Conservation (phyloP, 352 stramenopile species). For the Pythium dissotocum region DNA sequence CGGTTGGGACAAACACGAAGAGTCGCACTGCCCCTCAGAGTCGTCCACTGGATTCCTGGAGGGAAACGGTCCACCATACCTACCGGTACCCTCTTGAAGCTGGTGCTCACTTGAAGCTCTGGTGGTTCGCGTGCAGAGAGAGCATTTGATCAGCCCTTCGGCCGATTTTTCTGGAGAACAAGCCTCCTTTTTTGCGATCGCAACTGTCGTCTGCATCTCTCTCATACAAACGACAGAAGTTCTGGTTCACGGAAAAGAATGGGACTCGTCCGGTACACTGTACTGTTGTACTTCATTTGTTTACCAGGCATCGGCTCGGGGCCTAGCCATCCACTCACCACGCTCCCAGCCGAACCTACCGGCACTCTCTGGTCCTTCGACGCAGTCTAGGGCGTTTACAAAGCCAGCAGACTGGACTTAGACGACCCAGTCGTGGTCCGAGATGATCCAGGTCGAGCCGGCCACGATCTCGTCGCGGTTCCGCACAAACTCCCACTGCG, state of each 20-base stretch:
- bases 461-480: slow-evolving; percentile 23
- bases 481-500: slow-evolving; percentile 30
- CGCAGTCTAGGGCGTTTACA: not conserved
- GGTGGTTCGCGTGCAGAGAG: not conserved
- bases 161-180: not conserved
- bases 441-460: slow-evolving; percentile 27
- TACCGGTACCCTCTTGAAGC: not conserved
- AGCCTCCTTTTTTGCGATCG: not conserved
- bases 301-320: not conserved
- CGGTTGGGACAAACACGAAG: not conserved
- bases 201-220: not conserved
- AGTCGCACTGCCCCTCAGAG: not conserved
- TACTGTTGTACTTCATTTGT: not conserved
- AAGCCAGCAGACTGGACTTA: not conserved
- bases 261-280: not conserved
- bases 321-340: not conserved
- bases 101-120: no score
- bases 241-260: not conserved
- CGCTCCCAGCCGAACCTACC: no score
- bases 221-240: not conserved
- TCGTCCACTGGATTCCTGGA: not conserved
- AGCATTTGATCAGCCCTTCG: not conserved
- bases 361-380: no score
- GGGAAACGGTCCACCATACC: not conserved
- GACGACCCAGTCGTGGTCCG: slow-evolving; percentile 30